These are phyloP conservation scores for Amanita rimosa DNA, from an alignment of 768 basidiomycete genomes.

Conservation along the genomic window DNA sequence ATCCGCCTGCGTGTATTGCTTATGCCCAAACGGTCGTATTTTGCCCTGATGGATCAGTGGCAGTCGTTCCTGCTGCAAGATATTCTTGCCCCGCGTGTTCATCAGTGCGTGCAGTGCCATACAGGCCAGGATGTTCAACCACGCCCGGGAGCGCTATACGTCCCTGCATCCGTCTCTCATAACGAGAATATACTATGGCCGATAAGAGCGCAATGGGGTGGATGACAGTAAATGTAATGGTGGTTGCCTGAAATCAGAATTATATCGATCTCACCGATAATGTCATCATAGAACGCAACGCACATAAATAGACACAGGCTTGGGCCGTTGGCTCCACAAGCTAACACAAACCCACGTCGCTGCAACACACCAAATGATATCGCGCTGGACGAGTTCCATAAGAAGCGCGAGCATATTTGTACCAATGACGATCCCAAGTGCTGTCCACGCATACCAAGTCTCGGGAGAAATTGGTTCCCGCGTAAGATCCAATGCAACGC, in stretches of 20 bases:
- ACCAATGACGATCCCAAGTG: slow-evolving; percentile 54
- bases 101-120: neutral
- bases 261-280: neutral
- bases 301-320: slow-evolving; percentile 56
- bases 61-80: neutral
- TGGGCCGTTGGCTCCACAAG: slow-evolving; percentile 49
- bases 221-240: slow-evolving; percentile 50
- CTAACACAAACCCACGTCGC: slow-evolving; percentile 66
- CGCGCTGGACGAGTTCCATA: slow-evolving; percentile 44
- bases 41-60: too few relatives aligned
- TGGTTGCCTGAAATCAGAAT: slow-evolving; percentile 33
- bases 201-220: slow-evolving; percentile 49
- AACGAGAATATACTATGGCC: neutral
- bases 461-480: slow-evolving; percentile 39
- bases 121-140: slow-evolving; percentile 14
- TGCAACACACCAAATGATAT: slow-evolving; percentile 67
- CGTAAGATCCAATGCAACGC: slow-evolving; percentile 58
- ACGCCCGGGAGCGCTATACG: slow-evolving; percentile 33
- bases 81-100: slow-evolving; percentile 1
- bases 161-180: slow-evolving; percentile 14
- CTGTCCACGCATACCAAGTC: slow-evolving; percentile 58
- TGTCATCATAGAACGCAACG: slow-evolving; percentile 19
- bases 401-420: slow-evolving; percentile 51
- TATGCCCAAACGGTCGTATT: too few relatives aligned
- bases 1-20: too few relatives aligned